These are phyloP conservation scores for Talaromyces sp. DNA, from an alignment of 2,329 filamentous ascomycete species.

Conservation along the genomic window DNA sequence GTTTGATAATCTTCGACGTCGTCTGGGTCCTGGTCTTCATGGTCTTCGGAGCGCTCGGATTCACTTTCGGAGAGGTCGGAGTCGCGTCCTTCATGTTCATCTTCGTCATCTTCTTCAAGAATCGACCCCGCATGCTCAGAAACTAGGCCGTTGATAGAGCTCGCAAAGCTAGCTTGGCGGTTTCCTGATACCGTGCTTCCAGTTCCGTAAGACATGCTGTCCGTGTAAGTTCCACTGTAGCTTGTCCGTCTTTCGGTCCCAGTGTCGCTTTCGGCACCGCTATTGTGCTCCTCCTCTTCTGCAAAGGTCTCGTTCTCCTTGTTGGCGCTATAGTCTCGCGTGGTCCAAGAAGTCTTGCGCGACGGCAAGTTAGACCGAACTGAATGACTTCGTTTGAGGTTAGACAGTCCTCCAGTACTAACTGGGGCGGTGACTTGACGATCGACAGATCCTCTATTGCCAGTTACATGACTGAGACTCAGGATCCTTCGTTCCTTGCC, in stretches of 20 bases:
- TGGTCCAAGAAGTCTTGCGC: conserved; percentile 68
- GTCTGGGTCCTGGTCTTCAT: conserved; percentile 11
- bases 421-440: conserved; percentile 24
- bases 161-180: conserved; percentile 35
- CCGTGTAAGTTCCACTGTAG: conserved; percentile 37
- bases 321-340: conserved; percentile 39
- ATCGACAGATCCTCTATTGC: conserved; percentile 50
- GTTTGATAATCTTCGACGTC: conserved; percentile 14
- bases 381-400: conserved; percentile 72
- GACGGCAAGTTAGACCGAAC: conserved; percentile 59
- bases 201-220: conserved; percentile 31
- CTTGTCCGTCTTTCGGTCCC: conserved; percentile 41
- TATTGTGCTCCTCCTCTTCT: conserved; percentile 57
- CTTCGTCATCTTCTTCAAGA: conserved; percentile 19
- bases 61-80: conserved; percentile 13
- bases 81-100: conserved; percentile 21
- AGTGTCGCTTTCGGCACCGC: conserved; percentile 46
- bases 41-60: conserved; percentile 2
- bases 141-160: conserved; percentile 31
- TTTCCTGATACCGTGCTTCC: conserved; percentile 34
- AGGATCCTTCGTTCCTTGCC: conserved; percentile 71
- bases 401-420: conserved; percentile 42
- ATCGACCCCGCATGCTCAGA: conserved; percentile 22
- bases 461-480: conserved; percentile 83
- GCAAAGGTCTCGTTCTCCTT: conserved; percentile 61